phyloP scores from a whole-genome alignment of 78 protist genomes.

The Speleostelium caveatum region DNA sequence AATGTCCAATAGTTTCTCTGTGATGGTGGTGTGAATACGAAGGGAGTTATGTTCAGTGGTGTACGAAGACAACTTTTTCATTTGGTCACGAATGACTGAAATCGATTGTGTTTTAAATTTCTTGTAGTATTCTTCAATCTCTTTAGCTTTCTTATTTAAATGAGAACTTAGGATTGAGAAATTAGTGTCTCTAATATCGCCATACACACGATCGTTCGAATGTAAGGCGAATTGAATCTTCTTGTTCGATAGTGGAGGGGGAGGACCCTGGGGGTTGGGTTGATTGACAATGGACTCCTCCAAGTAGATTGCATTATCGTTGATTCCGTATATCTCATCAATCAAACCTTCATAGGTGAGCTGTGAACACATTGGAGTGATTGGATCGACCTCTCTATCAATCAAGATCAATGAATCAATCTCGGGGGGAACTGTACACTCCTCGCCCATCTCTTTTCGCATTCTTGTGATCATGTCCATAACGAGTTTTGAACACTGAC shows the following conservation, averaged over 20 bases:
- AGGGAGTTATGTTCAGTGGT: conserved; percentile 40
- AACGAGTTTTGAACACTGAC: conserved; percentile 66
- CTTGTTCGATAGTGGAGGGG: background rate
- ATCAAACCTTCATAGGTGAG: conserved; percentile 97
- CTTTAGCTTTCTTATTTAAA: conserved; percentile 74
- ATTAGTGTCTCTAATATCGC: conserved; percentile 78
- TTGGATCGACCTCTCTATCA: conserved; percentile 88
- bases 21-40: conserved; percentile 41
- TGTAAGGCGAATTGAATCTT: conserved; percentile 14
- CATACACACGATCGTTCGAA: conserved; percentile 16
- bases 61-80: conserved; percentile 54
- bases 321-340: conserved; percentile 91
- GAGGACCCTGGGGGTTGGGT: background rate
- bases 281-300: background rate
- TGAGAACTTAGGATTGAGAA: conserved; percentile 60
- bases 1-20: conserved; percentile 35
- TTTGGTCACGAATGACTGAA: too few relatives aligned
- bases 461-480: background rate
- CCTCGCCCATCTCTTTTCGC: background rate
- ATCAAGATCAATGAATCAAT: conserved; percentile 87
- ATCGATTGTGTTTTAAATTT: conserved; percentile 56
- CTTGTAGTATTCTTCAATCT: conserved; percentile 33
- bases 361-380: conserved; percentile 88
- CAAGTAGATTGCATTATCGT: background rate
- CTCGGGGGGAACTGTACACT: background rate